phyloP scores from a whole-genome alignment of 495 filamentous ascomycete genomes.

The Penicillium cosmopolitanum region DNA sequence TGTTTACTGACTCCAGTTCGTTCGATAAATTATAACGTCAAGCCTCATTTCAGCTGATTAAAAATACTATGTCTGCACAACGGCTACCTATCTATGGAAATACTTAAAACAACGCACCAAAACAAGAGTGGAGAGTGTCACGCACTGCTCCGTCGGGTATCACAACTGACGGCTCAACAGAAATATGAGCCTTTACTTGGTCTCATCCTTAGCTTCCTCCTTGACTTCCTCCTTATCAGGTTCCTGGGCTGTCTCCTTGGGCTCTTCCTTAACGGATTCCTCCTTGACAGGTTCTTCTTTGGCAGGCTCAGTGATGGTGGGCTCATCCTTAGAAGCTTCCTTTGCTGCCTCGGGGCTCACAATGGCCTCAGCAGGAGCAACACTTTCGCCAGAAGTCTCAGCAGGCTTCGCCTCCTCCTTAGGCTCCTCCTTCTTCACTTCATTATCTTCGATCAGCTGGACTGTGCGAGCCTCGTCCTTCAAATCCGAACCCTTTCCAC shows the following conservation, averaged over 20 bases:
- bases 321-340: slow-evolving; percentile 24
- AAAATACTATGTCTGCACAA: not conserved
- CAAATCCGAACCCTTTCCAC: slow-evolving; percentile 62
- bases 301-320: slow-evolving; percentile 15
- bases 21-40: not conserved
- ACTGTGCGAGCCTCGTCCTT: slow-evolving; percentile 35
- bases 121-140: slow-evolving; percentile 25
- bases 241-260: slow-evolving; percentile 9
- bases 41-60: not conserved
- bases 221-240: slow-evolving; percentile 18
- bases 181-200: slow-evolving; percentile 30
- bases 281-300: slow-evolving; percentile 22
- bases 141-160: slow-evolving; percentile 34
- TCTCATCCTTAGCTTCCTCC: slow-evolving; percentile 6
- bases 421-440: slow-evolving; percentile 25
- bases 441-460: slow-evolving; percentile 27
- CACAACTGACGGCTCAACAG: slow-evolving; percentile 22
- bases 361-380: slow-evolving; percentile 10
- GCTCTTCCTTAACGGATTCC: slow-evolving; percentile 18
- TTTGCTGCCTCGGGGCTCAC: slow-evolving; percentile 16
- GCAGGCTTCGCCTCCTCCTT: slow-evolving; percentile 21
- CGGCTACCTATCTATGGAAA: not conserved
- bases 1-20: too few species aligned
- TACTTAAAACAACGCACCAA: slow-evolving; percentile 9
- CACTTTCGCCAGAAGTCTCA: slow-evolving; percentile 14